phyloP scores from a whole-genome alignment of 2,329 filamentous ascomycete species.

The Cyclaneusma minus region DNA sequence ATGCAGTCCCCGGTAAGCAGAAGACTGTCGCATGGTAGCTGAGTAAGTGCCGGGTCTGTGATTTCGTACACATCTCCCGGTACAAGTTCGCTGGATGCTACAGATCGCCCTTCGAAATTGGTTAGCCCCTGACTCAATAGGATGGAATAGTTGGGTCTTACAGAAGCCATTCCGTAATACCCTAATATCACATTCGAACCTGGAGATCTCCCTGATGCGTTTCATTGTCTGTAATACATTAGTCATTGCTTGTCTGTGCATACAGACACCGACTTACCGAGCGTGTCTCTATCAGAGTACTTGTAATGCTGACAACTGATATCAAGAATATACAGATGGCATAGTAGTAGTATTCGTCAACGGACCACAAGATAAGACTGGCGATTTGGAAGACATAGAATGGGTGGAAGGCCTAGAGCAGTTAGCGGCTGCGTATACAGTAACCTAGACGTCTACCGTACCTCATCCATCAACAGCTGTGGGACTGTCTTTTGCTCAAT shows the following conservation, averaged over 20 bases:
- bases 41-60: conserved; percentile 75
- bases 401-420: conserved; percentile 65
- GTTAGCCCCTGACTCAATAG: conserved; percentile 14
- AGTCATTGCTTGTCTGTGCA: conserved; percentile 1
- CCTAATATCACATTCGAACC: conserved; percentile 88
- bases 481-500: conserved; percentile 78
- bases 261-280: conserved; percentile 34
- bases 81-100: conserved; percentile 75
- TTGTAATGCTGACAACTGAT: conserved; percentile 79
- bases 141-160: conserved; percentile 27
- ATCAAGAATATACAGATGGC: conserved; percentile 89
- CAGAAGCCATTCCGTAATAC: conserved; percentile 92
- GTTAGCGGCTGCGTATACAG: conserved; percentile 10
- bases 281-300: conserved; percentile 80
- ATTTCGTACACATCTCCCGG: conserved; percentile 95
- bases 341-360: conserved; percentile 97
- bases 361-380: conserved; percentile 83
- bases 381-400: conserved; percentile 98
- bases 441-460: conserved; percentile 18
- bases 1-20: conserved; percentile 90
- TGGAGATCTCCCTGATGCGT: conserved; percentile 77
- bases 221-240: conserved; percentile 54
- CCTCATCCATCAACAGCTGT: conserved; percentile 80
- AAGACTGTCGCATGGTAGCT: conserved; percentile 86
- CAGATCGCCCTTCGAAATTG: conserved; percentile 57